Evolutionary conservation across 2,329 filamentous ascomycete genomes (phyloP).

Genomic region (Apiospora sp.): DNA sequence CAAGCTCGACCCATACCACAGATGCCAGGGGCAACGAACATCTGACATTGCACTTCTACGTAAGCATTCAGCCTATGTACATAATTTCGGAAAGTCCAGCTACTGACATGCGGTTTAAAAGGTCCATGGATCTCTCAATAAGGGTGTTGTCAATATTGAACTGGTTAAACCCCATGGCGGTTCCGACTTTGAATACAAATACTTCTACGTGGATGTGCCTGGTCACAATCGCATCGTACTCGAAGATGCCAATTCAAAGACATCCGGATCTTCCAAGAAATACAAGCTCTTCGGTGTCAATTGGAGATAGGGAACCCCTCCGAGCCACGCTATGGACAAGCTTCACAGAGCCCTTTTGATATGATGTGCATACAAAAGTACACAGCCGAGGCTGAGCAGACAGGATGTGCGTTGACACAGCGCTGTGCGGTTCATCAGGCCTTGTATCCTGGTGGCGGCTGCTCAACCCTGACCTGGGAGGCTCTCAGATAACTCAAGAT

Average conservation of each 20-base stretch:
- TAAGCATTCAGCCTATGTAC: slow-evolving; percentile 47
- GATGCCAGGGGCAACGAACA: slow-evolving; percentile 82
- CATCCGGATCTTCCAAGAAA: slow-evolving; percentile 48
- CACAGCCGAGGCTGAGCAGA: neutral
- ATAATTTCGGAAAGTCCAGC: slow-evolving; percentile 1
- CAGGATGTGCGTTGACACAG: slow-evolving; percentile 30
- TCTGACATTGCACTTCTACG: slow-evolving; percentile 84
- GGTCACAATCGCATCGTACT: slow-evolving; percentile 73
- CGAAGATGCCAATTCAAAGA: slow-evolving; percentile 62
- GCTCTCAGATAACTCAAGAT: slow-evolving; percentile 46
- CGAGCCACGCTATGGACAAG: neutral
- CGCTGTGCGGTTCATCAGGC: slow-evolving; percentile 24
- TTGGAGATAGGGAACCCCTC: slow-evolving; percentile 52
- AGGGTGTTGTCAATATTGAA: slow-evolving; percentile 79
- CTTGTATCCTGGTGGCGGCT: slow-evolving; percentile 41
- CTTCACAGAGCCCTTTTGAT: neutral
- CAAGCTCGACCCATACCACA: slow-evolving; percentile 70
- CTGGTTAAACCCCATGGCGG: slow-evolving; percentile 73
- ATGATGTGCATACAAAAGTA: neutral
- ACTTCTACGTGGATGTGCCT: slow-evolving; percentile 81
- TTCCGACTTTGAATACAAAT: slow-evolving; percentile 77
- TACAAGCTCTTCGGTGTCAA: slow-evolving; percentile 69
- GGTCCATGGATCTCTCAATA: slow-evolving; percentile 79
- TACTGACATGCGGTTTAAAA: slow-evolving; percentile 46
- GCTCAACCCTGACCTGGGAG: slow-evolving; percentile 31